These are phyloP conservation scores for Aquilaria agallochum DNA, from an alignment of 441 rosid genomes.

Conservation along the genomic window DNA sequence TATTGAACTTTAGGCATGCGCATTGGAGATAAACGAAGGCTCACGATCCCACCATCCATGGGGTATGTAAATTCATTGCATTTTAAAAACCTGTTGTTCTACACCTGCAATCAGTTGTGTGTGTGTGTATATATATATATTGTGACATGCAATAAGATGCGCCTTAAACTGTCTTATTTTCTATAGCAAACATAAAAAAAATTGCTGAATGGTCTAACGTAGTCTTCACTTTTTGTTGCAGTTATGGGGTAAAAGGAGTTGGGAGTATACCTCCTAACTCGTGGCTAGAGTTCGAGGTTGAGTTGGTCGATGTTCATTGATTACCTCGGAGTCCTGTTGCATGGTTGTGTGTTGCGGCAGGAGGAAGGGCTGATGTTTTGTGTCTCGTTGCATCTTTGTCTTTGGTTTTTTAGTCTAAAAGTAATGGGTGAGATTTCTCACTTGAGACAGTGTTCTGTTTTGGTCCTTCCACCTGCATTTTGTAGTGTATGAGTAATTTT, in stretches of 20 bases:
- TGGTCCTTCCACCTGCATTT: too few relatives aligned
- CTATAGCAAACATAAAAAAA: too few relatives aligned
- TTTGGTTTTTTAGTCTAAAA: too few relatives aligned
- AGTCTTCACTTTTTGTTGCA: constrained; percentile 27
- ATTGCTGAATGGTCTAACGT: not conserved
- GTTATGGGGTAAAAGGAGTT: constrained; percentile 70
- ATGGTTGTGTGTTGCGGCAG: not conserved
- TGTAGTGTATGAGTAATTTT: too few relatives aligned
- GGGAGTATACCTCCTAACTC: constrained; percentile 85
- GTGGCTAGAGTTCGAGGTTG: constrained; percentile 91
- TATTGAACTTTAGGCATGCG: constrained; percentile 71
- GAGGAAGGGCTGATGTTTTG: too few relatives aligned
- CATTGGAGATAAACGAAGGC: constrained; percentile 87
- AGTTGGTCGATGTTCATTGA: constrained; percentile 59
- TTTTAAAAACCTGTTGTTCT: not conserved
- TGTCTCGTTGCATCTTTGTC: too few relatives aligned
- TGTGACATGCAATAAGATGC: too few relatives aligned
- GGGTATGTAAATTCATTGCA: constrained; percentile 48
- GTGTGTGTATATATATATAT: too few relatives aligned
- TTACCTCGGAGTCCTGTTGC: not conserved
- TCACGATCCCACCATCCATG: constrained; percentile 92
- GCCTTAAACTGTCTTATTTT: too few relatives aligned
- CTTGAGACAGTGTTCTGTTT: too few relatives aligned
- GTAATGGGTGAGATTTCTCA: too few relatives aligned
- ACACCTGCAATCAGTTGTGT: not conserved